Conservation (phyloP, 805 yeast species). For the Candida rishiriensis region DNA sequence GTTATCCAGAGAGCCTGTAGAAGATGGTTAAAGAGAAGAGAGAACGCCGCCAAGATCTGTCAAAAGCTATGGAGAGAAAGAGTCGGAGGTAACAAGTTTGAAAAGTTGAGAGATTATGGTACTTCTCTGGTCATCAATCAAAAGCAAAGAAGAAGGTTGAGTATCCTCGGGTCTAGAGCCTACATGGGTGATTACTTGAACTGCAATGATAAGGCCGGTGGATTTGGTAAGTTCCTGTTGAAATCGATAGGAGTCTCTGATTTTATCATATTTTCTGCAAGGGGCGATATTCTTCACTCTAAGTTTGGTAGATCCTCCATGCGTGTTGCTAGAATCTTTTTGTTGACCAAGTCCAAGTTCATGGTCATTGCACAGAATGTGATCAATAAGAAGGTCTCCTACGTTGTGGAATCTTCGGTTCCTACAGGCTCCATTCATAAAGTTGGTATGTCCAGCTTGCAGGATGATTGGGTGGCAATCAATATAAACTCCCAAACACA, state of each 20-base stretch:
- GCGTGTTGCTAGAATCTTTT: slow-evolving; percentile 65
- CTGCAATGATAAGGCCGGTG: slow-evolving; percentile 67
- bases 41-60: slow-evolving; percentile 77
- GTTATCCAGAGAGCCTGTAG: slow-evolving; percentile 97
- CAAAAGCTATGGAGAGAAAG: slow-evolving; percentile 82
- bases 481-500: slow-evolving; percentile 48
- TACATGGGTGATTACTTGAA: slow-evolving; percentile 93
- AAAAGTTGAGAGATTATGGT: slow-evolving; percentile 83
- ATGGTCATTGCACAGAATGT: slow-evolving; percentile 72
- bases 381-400: slow-evolving; percentile 48
- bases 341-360: slow-evolving; percentile 59
- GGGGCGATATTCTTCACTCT: slow-evolving; percentile 76
- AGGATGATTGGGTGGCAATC: slow-evolving; percentile 91
- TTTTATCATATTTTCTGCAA: slow-evolving; percentile 66
- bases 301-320: slow-evolving; percentile 92
- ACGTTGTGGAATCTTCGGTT: slow-evolving; percentile 60
- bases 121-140: slow-evolving; percentile 61
- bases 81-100: slow-evolving; percentile 76
- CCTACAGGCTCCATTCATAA: slow-evolving; percentile 55
- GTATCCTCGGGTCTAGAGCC: slow-evolving; percentile 81
- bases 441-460: slow-evolving; percentile 66
- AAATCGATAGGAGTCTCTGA: slow-evolving; percentile 68
- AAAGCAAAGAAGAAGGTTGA: slow-evolving; percentile 87
- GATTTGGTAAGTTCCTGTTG: slow-evolving; percentile 71
- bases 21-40: slow-evolving; percentile 70